These are phyloP conservation scores for Salinomyces thailandicus DNA, from an alignment of 2,329 filamentous ascomycete genomes.

Conservation along the genomic window DNA sequence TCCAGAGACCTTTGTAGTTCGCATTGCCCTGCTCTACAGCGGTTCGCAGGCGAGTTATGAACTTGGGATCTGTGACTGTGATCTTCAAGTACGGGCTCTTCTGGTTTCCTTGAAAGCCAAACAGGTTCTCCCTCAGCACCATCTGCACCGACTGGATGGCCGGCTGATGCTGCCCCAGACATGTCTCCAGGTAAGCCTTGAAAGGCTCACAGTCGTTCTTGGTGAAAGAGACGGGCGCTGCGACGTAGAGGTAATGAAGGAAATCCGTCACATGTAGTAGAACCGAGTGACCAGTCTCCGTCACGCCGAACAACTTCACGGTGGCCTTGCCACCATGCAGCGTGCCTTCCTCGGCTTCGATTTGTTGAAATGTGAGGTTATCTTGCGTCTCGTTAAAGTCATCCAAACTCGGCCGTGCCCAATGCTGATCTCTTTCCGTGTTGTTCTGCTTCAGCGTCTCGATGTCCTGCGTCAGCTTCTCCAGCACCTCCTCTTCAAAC, in stretches of 20 bases:
- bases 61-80: conserved; percentile 80
- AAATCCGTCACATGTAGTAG: conserved; percentile 93
- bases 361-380: conserved; percentile 82
- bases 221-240: conserved; percentile 73
- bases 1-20: conserved; percentile 91
- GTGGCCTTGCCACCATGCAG: conserved; percentile 65
- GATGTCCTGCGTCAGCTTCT: conserved; percentile 93
- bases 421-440: conserved; percentile 85
- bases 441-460: conserved; percentile 75
- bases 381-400: conserved; percentile 55
- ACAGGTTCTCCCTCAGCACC: conserved; percentile 80
- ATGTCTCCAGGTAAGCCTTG: conserved; percentile 68
- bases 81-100: conserved; percentile 90
- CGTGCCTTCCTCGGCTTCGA: conserved; percentile 85
- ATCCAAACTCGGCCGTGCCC: conserved; percentile 57
- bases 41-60: conserved; percentile 63
- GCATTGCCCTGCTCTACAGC: conserved; percentile 64
- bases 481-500: conserved; percentile 87
- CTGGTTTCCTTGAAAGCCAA: conserved; percentile 85
- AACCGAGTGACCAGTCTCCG: conserved; percentile 76
- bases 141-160: conserved; percentile 73
- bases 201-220: conserved; percentile 68
- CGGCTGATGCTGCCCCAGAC: conserved; percentile 61
- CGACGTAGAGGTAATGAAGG: conserved; percentile 89
- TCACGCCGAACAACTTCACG: conserved; percentile 90